A percentile compares a stretch with the other conserved stretches of the same genome.
These are phyloP conservation scores for Lupinus albus DNA, from an alignment of 306 rosid genomes.

Conservation along the genomic window DNA sequence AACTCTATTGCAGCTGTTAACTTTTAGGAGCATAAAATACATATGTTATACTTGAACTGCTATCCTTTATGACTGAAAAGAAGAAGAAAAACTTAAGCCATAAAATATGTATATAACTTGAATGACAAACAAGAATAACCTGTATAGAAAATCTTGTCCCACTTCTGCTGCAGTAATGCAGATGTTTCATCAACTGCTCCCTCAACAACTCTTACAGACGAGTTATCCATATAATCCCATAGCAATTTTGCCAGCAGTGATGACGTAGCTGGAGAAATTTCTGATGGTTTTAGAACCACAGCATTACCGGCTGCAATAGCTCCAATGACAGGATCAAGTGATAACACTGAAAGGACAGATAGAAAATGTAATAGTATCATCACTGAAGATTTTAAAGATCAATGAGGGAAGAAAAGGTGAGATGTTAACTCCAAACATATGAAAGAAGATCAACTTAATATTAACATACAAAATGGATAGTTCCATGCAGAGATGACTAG, in stretches of 20 bases:
- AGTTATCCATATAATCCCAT: constrained; percentile 71
- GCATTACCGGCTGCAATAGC: constrained; percentile 98
- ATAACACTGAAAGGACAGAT: constrained; percentile 65
- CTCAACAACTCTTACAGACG: constrained; percentile 79
- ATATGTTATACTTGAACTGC: background rate
- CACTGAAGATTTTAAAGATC: constrained; percentile 20
- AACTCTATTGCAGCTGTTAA: background rate
- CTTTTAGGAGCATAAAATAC: background rate
- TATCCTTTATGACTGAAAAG: background rate
- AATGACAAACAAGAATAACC: constrained; percentile 54
- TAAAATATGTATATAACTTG: constrained; percentile 4
- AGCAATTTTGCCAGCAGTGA: constrained; percentile 73
- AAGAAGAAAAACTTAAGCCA: background rate
- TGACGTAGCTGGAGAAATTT: constrained; percentile 88
- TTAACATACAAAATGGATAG: constrained; percentile 91
- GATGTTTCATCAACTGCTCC: constrained; percentile 51
- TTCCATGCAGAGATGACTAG: constrained; percentile 92
- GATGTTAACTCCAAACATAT: constrained; percentile 10
- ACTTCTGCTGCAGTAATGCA: constrained; percentile 61
- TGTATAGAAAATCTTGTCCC: constrained; percentile 99
- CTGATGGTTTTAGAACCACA: constrained; percentile 96
- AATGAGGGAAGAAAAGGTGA: constrained; percentile 13
- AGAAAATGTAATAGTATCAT: constrained; percentile 15
- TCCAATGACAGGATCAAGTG: constrained; percentile 94
- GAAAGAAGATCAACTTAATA: constrained; percentile 27